A percentile compares a stretch with the other conserved stretches of the same genome.
These are phyloP conservation scores for Tylopilus sp. DNA, from an alignment of 768 basidiomycete species.

Conservation along the genomic window DNA sequence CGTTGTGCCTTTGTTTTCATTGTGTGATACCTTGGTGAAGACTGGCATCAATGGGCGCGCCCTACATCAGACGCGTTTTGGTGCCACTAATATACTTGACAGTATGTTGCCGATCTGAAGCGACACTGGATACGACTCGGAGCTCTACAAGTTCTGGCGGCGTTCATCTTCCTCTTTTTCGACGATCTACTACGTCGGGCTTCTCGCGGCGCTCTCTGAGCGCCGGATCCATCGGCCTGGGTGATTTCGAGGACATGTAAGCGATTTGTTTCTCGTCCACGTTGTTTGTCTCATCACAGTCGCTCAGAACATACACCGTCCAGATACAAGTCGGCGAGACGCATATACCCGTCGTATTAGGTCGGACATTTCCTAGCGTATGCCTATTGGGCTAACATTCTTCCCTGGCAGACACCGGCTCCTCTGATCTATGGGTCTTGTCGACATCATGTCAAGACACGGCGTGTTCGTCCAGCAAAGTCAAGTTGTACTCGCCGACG, in stretches of 20 bases:
- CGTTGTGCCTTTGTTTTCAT: neutral
- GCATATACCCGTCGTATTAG: conserved; percentile 55
- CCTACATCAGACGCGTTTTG: conserved; percentile 5
- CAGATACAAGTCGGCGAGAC: conserved; percentile 53
- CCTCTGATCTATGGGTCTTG: conserved; percentile 73
- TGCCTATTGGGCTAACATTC: neutral
- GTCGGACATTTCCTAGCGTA: conserved; percentile 31
- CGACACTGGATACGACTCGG: neutral
- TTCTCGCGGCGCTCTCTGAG: conserved; percentile 10
- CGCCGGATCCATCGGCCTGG: conserved; percentile 48
- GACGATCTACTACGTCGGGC: neutral
- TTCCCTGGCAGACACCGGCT: conserved; percentile 61
- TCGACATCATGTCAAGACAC: conserved; percentile 50
- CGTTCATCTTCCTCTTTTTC: conserved; percentile 24
- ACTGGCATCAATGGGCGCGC: conserved; percentile 8
- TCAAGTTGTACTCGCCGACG: conserved; percentile 48
- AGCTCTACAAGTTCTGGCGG: conserved; percentile 15
- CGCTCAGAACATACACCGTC: conserved; percentile 69
- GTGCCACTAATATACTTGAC: conserved; percentile 6
- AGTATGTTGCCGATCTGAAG: neutral
- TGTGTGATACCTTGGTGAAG: too few relatives aligned
- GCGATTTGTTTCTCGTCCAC: conserved; percentile 14
- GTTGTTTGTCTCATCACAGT: too few relatives aligned
- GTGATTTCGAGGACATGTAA: conserved; percentile 63
- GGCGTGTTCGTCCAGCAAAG: conserved; percentile 35